These are phyloP conservation scores for Auxenochlorella pyrenoidosa DNA, from an alignment of 139 green algal genomes.

Conservation along the genomic window DNA sequence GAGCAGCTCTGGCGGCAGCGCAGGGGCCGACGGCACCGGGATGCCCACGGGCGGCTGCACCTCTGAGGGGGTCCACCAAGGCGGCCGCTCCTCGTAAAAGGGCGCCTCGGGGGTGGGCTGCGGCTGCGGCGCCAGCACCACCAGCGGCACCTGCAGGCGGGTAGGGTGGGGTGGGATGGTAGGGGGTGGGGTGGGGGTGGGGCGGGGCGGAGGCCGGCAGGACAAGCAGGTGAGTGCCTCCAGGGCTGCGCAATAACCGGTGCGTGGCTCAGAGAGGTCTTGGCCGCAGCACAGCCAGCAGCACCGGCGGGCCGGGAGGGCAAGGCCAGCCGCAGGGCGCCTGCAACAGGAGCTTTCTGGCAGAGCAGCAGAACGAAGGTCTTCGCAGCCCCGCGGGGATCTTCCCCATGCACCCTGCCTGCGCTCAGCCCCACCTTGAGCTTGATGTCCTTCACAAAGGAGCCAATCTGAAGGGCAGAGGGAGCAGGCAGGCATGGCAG, in stretches of 20 bases:
- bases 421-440: neutral
- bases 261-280: too few relatives aligned
- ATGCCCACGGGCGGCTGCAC: neutral
- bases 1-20: constrained; percentile 20
- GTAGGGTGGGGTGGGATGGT: neutral
- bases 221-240: too few relatives aligned
- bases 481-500: too few relatives aligned
- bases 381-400: neutral
- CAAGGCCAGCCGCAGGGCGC: too few relatives aligned
- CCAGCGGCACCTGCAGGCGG: neutral
- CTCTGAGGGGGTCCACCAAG: constrained; percentile 4
- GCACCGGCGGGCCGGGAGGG: too few relatives aligned
- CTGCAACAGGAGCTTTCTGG: neutral
- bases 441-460: neutral
- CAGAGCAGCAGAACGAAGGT: neutral
- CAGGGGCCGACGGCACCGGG: neutral
- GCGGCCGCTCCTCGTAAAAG: neutral
- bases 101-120: neutral
- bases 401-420: too few relatives aligned
- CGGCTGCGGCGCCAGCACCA: constrained; percentile 26
- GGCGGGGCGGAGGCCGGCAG: too few relatives aligned
- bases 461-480: neutral
- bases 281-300: too few relatives aligned
- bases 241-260: too few relatives aligned
- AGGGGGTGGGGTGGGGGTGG: too few relatives aligned